Base-by-base conservation (phyloP, 129 eudicot genomes). In the Erigeron canadensis region DNA sequence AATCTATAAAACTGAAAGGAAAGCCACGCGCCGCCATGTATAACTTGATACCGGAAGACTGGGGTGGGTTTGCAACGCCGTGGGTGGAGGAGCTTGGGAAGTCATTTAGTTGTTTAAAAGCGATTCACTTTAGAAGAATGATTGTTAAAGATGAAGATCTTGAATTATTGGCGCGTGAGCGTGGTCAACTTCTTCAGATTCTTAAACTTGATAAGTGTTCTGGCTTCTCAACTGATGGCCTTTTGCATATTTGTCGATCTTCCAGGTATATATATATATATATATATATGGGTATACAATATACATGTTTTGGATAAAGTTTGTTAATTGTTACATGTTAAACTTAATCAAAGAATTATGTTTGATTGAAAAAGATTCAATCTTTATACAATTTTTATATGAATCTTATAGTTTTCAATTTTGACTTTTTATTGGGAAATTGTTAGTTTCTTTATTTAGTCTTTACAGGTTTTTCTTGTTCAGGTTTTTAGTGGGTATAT, bases 21-120 rank as follows among this genome's bases (percentile, higher is more conserved):
- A 86, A 89, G 81, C 98, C 98, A 56, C 88, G 98, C 43, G 96
- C 98, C 21, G 89, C 96, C 41, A 86, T 86, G 98, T 92, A 84
- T 19, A 92, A 89, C 41, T 57, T 89, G 84, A 89, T 92, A 11
- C 95, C 98, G 5, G 91, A 86, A 12, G 89, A 86, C 39, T 92
- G 96, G 98, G 96, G 98, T 8, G 98, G 98, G 2, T 86, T 84
- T 43, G 98, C 77, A 7, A 81, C 78, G 17, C 91, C 96, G 2
- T 92, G 96, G 98, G 89, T 86, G 57, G 81, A 77, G 62, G 91
- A 85, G 75, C 80, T 86, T 10, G 71, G 73, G 5, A 75, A 46
- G 59, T 71, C 89, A 4, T 92, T 86, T 42, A 41, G 28, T 42
- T 71, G 85, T 46, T 67, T 92, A 65, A 89, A 77, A 39, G 74